Evolutionary conservation across 495 filamentous ascomycete genomes (phyloP).

Genomic region (Aspergillus haitiensis): DNA sequence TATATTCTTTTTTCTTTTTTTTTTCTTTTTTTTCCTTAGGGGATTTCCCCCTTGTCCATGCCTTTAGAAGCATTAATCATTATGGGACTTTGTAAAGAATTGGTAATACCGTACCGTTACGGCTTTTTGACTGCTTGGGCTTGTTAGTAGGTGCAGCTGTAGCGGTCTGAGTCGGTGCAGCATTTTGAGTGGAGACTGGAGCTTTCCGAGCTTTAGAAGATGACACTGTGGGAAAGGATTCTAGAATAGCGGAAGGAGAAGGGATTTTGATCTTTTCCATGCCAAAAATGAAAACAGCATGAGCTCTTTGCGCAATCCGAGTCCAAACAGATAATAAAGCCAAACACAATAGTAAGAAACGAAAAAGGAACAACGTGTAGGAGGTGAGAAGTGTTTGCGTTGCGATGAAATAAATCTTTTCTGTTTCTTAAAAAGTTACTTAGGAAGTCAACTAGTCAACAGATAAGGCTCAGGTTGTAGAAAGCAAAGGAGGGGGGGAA

Average conservation of each 20-base stretch:
- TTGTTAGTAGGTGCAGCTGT: constrained; percentile 42
- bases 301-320: not conserved
- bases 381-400: not conserved
- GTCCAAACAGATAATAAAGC: not conserved
- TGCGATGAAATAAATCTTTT: not conserved
- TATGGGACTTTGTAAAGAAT: constrained; percentile 12
- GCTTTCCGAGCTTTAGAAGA: constrained; percentile 34
- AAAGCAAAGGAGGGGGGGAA: constrained; percentile 12
- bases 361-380: not conserved
- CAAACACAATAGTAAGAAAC: constrained; percentile 2
- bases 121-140: constrained; percentile 79
- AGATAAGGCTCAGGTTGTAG: constrained; percentile 22
- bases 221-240: constrained; percentile 36
- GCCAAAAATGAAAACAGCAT: constrained; percentile 24
- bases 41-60: not conserved
- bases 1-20: constrained; percentile 2
- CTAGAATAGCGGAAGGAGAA: constrained; percentile 61
- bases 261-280: constrained; percentile 67
- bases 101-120: constrained; percentile 64
- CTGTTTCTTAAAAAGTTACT: not conserved
- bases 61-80: no score
- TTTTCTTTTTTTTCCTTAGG: not conserved
- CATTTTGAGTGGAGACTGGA: constrained; percentile 34
- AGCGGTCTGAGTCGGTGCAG: constrained; percentile 29
- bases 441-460: constrained; percentile 6